Percentiles rank a stretch among this genome's conserved stretches.
Conservation (phyloP, 768 basidiomycete genomes). For the Boletus eberwhitei region DNA sequence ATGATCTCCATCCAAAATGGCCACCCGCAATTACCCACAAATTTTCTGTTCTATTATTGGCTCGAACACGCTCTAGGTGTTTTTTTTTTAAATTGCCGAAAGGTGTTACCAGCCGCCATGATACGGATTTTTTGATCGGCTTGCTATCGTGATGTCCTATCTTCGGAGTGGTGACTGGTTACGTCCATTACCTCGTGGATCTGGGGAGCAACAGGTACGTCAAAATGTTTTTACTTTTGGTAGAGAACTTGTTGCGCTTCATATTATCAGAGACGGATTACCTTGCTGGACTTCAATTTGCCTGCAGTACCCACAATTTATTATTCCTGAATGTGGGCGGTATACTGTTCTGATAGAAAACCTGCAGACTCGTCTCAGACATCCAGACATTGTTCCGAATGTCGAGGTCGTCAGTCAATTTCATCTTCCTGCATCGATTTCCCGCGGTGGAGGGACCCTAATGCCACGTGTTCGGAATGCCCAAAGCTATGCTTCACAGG, state of each 20-base stretch:
- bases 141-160: not conserved
- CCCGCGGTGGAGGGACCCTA: not conserved
- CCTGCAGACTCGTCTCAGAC: not conserved
- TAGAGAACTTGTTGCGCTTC: not conserved
- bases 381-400: not conserved
- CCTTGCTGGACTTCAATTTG: not conserved
- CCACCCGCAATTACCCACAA: not conserved
- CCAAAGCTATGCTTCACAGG: not conserved
- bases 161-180: not conserved
- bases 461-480: not conserved
- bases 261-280: not conserved
- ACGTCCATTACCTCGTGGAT: not conserved
- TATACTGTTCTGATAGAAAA: not conserved
- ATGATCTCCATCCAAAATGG: not conserved
- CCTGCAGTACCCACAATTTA: not conserved
- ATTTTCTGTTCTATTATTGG: not conserved
- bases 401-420: not conserved
- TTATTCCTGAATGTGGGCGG: conserved; percentile 8
- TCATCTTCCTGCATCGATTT: not conserved
- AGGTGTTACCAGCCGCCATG: not conserved
- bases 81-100: not conserved
- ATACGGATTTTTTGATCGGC: not conserved
- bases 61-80: not conserved
- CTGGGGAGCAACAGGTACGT: not conserved
- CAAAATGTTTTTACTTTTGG: not conserved